Percentiles rank a stretch among this genome's conserved stretches.
phyloP scores from a whole-genome alignment of 139 green algal species.

The Picochlorum sp. region DNA sequence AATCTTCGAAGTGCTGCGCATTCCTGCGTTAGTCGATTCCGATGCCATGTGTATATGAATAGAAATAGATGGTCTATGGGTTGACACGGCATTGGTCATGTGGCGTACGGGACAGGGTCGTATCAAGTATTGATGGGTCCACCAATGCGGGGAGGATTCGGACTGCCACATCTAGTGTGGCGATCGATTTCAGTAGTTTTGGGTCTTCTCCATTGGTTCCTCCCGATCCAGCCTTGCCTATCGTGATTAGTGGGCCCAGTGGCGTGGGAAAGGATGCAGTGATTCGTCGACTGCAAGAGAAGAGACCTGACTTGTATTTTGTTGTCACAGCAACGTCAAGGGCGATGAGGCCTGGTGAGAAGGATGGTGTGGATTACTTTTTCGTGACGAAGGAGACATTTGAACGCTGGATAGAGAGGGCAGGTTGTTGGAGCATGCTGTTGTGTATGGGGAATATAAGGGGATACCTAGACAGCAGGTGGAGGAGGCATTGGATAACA shows the following conservation, averaged over 20 bases:
- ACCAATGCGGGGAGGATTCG: no score
- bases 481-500: constrained; percentile 49
- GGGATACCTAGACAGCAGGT: constrained; percentile 71
- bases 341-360: constrained; percentile 59
- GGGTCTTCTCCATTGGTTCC: constrained; percentile 24
- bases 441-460: constrained; percentile 97
- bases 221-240: constrained; percentile 45
- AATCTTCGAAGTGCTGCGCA: no score
- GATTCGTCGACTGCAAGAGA: constrained; percentile 58
- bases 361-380: constrained; percentile 87
- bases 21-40: no score
- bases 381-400: constrained; percentile 81
- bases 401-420: constrained; percentile 72
- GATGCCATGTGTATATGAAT: no score
- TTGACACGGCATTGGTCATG: no score
- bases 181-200: no score
- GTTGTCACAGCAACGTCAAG: constrained; percentile 92
- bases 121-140: no score
- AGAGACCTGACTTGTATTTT: constrained; percentile 77
- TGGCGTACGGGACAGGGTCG: no score
- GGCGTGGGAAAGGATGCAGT: constrained; percentile 95
- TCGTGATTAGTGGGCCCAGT: constrained; percentile 82
- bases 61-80: no score
- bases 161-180: no score
- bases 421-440: constrained; percentile 85